Conservation (phyloP, 495 filamentous ascomycete species). For the Penicillium atrosanguineum region DNA sequence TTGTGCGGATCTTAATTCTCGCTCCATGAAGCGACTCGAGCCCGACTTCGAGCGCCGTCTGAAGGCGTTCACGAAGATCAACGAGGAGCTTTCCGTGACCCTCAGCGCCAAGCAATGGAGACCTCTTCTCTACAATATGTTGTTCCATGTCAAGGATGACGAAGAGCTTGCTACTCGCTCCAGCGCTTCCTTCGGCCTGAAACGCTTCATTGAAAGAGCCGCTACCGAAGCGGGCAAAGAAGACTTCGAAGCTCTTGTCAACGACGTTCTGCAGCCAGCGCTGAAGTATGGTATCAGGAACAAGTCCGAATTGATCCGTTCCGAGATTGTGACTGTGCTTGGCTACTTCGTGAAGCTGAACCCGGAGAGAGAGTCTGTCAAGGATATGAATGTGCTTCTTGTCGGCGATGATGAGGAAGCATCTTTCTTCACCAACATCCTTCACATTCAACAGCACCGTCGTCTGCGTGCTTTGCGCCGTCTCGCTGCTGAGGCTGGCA, state of each 20-base stretch:
- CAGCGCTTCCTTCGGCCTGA: slow-evolving; percentile 77
- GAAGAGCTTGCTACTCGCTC: slow-evolving; percentile 86
- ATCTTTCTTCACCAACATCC: slow-evolving; percentile 88
- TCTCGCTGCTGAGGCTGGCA: slow-evolving; percentile 62
- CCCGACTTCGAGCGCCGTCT: slow-evolving; percentile 83
- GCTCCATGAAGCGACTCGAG: slow-evolving; percentile 62
- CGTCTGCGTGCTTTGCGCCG: slow-evolving; percentile 80
- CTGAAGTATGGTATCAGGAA: slow-evolving; percentile 73
- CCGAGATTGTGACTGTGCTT: slow-evolving; percentile 75
- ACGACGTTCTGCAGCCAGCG: slow-evolving; percentile 65
- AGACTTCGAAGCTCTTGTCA: slow-evolving; percentile 54
- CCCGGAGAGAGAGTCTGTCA: slow-evolving; percentile 62
- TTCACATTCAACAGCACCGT: slow-evolving; percentile 87
- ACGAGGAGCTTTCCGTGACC: slow-evolving; percentile 45
- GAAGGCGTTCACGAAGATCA: slow-evolving; percentile 72
- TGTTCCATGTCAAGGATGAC: slow-evolving; percentile 81
- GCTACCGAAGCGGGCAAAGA: slow-evolving; percentile 30
- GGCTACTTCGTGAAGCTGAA: slow-evolving; percentile 73
- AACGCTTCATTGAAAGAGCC: slow-evolving; percentile 70
- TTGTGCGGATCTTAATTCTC: slow-evolving; percentile 79
- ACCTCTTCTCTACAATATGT: slow-evolving; percentile 86
- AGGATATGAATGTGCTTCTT: slow-evolving; percentile 72
- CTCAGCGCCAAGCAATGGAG: slow-evolving; percentile 80
- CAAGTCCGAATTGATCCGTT: slow-evolving; percentile 75
- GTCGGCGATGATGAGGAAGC: slow-evolving; percentile 80